A percentile compares a stretch with the other conserved stretches of the same genome.
These are phyloP conservation scores for Phycomyces nitens DNA, from an alignment of 192 early-diverging fungal genomes.

Conservation along the genomic window DNA sequence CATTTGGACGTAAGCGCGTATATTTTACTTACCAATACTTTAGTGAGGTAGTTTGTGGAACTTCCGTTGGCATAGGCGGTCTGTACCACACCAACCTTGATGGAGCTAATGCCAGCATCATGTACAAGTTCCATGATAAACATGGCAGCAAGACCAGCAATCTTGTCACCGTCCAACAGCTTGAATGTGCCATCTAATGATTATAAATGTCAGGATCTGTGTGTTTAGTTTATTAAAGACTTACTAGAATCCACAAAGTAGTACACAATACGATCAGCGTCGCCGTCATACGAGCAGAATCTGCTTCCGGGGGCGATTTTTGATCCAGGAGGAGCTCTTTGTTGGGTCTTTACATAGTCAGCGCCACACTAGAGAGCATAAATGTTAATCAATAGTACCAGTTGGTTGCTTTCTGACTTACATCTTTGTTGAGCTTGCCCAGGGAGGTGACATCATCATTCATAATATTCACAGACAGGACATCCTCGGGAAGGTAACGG, in stretches of 20 bases:
- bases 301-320: constrained; percentile 63
- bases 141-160: constrained; percentile 89
- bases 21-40: constrained; percentile 65
- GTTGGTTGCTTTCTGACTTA: constrained; percentile 31
- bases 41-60: constrained; percentile 88
- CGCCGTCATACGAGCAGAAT: constrained; percentile 92
- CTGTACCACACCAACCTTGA: constrained; percentile 95
- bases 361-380: constrained; percentile 72
- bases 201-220: not conserved
- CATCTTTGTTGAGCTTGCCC: constrained; percentile 83
- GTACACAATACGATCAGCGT: constrained; percentile 97
- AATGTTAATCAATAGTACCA: constrained; percentile 2
- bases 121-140: constrained; percentile 90
- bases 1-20: no score
- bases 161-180: constrained; percentile 98
- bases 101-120: constrained; percentile 69
- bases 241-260: constrained; percentile 82
- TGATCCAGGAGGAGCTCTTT: constrained; percentile 72
- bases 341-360: constrained; percentile 95
- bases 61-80: constrained; percentile 99
- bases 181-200: constrained; percentile 68
- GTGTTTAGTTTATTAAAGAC: not conserved
- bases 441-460: constrained; percentile 71
- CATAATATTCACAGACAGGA: constrained; percentile 61
- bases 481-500: constrained; percentile 58